Percentiles rank a stretch among this genome's conserved stretches.
Evolutionary conservation across 2,329 filamentous ascomycete species (phyloP).

Genomic region (Bimuria novae-zelandiae): DNA sequence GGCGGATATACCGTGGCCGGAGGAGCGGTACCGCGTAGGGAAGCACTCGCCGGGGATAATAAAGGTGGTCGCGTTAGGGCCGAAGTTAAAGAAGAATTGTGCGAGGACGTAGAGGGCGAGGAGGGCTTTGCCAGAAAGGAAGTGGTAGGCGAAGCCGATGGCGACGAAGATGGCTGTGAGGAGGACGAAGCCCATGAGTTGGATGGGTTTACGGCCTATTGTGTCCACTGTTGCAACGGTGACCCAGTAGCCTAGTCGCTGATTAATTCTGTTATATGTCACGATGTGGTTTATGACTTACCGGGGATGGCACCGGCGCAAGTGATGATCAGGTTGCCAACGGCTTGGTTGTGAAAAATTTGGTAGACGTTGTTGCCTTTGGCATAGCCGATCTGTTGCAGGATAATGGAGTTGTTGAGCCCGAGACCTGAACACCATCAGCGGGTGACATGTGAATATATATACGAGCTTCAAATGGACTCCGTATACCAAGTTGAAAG

Average conservation of each 20-base stretch:
- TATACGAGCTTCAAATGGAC: too few relatives aligned
- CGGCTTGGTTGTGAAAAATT: conserved; percentile 72
- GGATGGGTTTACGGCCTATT: conserved; percentile 77
- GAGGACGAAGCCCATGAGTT: conserved; percentile 60
- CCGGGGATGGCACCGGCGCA: conserved; percentile 76
- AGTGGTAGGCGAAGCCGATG: conserved; percentile 55
- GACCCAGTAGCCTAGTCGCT: conserved; percentile 81
- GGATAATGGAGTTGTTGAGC: conserved; percentile 76
- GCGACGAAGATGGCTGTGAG: conserved; percentile 55
- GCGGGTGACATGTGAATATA: too few relatives aligned
- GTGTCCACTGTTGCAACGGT: conserved; percentile 75
- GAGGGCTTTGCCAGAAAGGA: conserved; percentile 48
- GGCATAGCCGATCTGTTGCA: conserved; percentile 72
- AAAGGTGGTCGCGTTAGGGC: conserved; percentile 58
- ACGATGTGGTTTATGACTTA: too few relatives aligned
- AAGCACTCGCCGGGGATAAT: conserved; percentile 58
- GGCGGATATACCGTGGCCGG: conserved; percentile 55
- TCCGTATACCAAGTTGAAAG: too few relatives aligned
- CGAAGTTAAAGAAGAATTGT: conserved; percentile 60
- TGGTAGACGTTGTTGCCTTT: conserved; percentile 68
- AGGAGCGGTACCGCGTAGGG: conserved; percentile 54
- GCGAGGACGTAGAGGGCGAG: conserved; percentile 54
- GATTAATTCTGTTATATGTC: neutral
- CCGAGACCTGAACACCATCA: conserved; percentile 59
- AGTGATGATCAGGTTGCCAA: conserved; percentile 79